Conservation (phyloP, 257 asterid genomes). For the Solanum ossicruentum region DNA sequence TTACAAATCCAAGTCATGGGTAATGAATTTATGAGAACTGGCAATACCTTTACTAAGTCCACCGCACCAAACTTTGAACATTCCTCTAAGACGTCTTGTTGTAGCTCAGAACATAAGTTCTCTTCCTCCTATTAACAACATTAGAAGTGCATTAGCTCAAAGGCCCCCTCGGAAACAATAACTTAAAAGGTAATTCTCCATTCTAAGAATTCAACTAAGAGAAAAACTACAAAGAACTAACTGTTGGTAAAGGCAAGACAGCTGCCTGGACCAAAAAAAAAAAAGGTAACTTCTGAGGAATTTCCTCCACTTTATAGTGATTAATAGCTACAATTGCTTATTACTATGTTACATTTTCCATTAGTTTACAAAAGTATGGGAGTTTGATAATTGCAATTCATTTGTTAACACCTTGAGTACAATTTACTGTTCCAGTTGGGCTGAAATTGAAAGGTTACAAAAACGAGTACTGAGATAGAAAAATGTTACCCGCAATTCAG, state of each 20-base stretch:
- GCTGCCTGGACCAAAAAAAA: background rate
- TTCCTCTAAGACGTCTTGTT: conserved; percentile 69
- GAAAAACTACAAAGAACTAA: background rate
- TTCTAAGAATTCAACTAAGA: background rate
- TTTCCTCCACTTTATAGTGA: background rate
- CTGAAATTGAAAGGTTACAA: background rate
- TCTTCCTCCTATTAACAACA: conserved; percentile 51
- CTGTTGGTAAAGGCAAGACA: background rate
- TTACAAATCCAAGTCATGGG: background rate
- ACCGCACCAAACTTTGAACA: conserved; percentile 87
- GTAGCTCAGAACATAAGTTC: conserved; percentile 56
- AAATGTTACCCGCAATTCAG: conserved; percentile 68
- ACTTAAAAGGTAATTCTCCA: background rate
- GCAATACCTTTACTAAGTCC: conserved; percentile 64
- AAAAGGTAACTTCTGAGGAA: background rate
- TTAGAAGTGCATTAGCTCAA: background rate
- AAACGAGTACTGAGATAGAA: background rate
- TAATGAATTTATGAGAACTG: background rate
- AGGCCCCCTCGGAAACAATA: background rate
- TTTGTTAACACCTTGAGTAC: background rate
- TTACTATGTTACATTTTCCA: background rate
- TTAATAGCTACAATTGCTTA: background rate
- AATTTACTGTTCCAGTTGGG: background rate
- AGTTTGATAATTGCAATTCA: background rate
- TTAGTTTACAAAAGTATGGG: background rate